Base-by-base conservation (phyloP, 179 eudicot genomes). In the Beta macrorhiza region DNA sequence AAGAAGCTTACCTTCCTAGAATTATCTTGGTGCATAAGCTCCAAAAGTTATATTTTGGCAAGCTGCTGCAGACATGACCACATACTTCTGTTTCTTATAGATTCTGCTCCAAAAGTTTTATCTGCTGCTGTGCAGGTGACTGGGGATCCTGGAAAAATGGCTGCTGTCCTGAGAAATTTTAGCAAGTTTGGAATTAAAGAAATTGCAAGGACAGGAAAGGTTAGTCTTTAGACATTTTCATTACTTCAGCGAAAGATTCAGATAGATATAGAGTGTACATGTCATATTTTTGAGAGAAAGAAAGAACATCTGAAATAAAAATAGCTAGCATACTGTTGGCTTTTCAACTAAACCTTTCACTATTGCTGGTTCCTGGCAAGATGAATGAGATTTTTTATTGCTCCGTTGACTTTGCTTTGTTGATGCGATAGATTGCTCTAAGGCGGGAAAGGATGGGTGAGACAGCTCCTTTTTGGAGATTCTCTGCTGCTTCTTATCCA, bases 141-240 rank as follows among this genome's bases (percentile, higher is more conserved):
- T 53, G 98, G 98, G 78, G 96, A 95, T 83, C 98, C 99, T 62
- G 99, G 99, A 42, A 95, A 95, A 85, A 85, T 93, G 90, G 98
- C 86, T 78, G 98, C 98, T 56, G 91, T 93, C 44, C 85, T 82
- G 80, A 93, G 91, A 89, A 95, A 90, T 85, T 81, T 93, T 62
- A 83, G 83, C 53, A 93, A 93, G 91, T 95, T 93, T 82, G 97
- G 99, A 51, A 91, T 95, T 72, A 90, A 83, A 86, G 95, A 95
- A 89, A 86, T 93, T 79, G 99, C 93, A 20, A 89, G 98, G 91
- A 95, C 98, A 62, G 99, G 99, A 77, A 95, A 91, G 95, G 99
- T 93, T 72, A 78, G 79, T 71, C 59, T 55, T 64, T 29, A 29
- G 44, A 56, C 62, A 17, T 49, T 79, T 44, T 8, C 64, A 58